Evolutionary conservation across 2,329 filamentous ascomycete species (phyloP).

Genomic region (Pleurostoma richardsiae): DNA sequence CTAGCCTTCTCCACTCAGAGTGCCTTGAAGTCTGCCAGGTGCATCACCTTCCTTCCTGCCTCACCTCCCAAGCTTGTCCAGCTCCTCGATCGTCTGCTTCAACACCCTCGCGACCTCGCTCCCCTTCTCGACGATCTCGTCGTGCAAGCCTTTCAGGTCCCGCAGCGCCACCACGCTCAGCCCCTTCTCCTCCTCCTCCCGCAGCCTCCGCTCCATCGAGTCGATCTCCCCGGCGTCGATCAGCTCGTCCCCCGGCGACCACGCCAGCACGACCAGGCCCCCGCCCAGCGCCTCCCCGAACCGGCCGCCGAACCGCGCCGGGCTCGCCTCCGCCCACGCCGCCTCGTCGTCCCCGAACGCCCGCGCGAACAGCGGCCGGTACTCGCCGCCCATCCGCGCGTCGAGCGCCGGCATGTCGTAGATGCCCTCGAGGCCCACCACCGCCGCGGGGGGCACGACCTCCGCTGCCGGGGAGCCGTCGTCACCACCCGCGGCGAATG

Average conservation of each 20-base stretch:
- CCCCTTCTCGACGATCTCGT: constrained; percentile 60
- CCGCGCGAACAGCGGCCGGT: constrained; percentile 49
- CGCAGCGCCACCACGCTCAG: constrained; percentile 28
- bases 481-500: constrained; percentile 15
- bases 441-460: constrained; percentile 37
- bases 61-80: constrained; percentile 6
- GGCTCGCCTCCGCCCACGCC: constrained; percentile 52
- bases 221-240: constrained; percentile 55
- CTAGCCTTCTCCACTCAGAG: too few relatives aligned
- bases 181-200: constrained; percentile 30
- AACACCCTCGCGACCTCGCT: constrained; percentile 46
- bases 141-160: constrained; percentile 53
- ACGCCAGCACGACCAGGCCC: constrained; percentile 33
- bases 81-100: constrained; percentile 16
- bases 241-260: constrained; percentile 41
- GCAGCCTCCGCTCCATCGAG: constrained; percentile 45
- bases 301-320: constrained; percentile 35
- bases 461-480: constrained; percentile 15
- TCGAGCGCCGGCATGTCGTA: constrained; percentile 58
- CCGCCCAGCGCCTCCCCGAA: constrained; percentile 31
- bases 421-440: constrained; percentile 62
- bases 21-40: too few relatives aligned
- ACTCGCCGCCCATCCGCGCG: constrained; percentile 38
- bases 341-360: constrained; percentile 54
- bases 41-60: too few relatives aligned